Evolutionary conservation across 108 stramenopile genomes (phyloP).

Genomic region (Hondaea fermentalgiana): DNA sequence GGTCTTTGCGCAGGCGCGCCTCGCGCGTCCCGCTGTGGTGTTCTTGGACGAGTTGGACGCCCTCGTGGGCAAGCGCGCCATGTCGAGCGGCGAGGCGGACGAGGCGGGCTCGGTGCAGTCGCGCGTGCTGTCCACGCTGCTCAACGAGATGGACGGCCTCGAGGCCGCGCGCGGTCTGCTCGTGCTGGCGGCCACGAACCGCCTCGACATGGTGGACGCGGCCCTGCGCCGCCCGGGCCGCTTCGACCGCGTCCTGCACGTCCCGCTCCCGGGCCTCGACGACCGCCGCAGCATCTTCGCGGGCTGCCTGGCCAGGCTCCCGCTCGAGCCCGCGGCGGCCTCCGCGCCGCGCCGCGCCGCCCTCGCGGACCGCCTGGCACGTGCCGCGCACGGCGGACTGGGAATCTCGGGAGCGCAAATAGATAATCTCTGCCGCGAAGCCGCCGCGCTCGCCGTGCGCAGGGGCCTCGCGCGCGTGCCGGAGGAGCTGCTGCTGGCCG

Average conservation of each 20-base stretch:
- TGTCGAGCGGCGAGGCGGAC: slow-evolving; percentile 24
- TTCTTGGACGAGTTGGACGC: slow-evolving; percentile 61
- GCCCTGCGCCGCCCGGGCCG: slow-evolving; percentile 58
- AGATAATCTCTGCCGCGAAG: background rate
- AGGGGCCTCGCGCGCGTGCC: background rate
- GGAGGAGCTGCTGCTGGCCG: background rate
- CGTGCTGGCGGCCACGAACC: slow-evolving; percentile 50
- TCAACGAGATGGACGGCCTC: slow-evolving; percentile 58
- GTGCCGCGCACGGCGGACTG: too few relatives aligned
- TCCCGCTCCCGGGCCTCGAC: slow-evolving; percentile 28
- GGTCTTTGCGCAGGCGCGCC: slow-evolving; percentile 38
- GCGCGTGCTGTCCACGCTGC: slow-evolving; percentile 52
- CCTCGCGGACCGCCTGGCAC: too few relatives aligned
- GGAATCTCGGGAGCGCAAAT: background rate
- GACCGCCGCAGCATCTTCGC: slow-evolving; percentile 39
- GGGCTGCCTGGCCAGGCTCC: background rate
- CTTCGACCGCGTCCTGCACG: slow-evolving; percentile 37
- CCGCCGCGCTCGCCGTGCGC: background rate
- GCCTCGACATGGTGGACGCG: slow-evolving; percentile 52
- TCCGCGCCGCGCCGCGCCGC: too few relatives aligned
- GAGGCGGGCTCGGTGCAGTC: slow-evolving; percentile 32
- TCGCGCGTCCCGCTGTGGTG: slow-evolving; percentile 44
- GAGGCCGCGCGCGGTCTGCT: slow-evolving; percentile 32
- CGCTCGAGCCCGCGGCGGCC: too few relatives aligned
- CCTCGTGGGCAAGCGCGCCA: slow-evolving; percentile 42